These are phyloP conservation scores for Galerina sulciceps DNA, from an alignment of 768 basidiomycete species.

Conservation along the genomic window DNA sequence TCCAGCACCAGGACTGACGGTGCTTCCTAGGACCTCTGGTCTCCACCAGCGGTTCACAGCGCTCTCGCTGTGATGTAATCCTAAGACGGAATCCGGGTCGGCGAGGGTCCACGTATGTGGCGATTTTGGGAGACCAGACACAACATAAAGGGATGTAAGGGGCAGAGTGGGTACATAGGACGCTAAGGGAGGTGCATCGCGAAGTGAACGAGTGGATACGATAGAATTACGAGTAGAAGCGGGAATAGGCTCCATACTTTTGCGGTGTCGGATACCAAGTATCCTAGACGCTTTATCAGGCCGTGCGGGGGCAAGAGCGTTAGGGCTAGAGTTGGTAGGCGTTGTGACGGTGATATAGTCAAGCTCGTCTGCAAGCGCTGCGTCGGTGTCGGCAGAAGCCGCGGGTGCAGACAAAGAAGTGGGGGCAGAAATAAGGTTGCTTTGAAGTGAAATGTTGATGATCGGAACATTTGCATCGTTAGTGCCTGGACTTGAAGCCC, in stretches of 20 bases:
- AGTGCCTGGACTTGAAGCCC: slow-evolving; percentile 38
- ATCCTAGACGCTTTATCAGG: slow-evolving; percentile 80
- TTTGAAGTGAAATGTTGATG: slow-evolving; percentile 53
- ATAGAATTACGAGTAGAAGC: slow-evolving; percentile 77
- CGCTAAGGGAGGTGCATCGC: slow-evolving; percentile 57
- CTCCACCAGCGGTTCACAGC: slow-evolving; percentile 91
- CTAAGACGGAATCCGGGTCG: slow-evolving; percentile 81
- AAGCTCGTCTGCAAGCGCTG: slow-evolving; percentile 69
- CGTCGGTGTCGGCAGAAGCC: slow-evolving; percentile 35
- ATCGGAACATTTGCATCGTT: slow-evolving; percentile 37
- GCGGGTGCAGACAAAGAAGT: slow-evolving; percentile 22
- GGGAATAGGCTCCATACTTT: slow-evolving; percentile 86
- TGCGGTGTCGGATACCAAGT: slow-evolving; percentile 74
- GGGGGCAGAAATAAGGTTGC: slow-evolving; percentile 30
- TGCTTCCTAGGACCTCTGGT: slow-evolving; percentile 89
- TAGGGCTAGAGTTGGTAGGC: slow-evolving; percentile 35
- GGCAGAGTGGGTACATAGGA: slow-evolving; percentile 75
- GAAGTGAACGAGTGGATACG: slow-evolving; percentile 73
- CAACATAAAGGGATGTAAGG: slow-evolving; percentile 84
- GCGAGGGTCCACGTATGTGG: slow-evolving; percentile 91
- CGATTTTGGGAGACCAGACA: slow-evolving; percentile 87
- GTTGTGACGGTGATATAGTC: slow-evolving; percentile 66
- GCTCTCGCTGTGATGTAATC: slow-evolving; percentile 81
- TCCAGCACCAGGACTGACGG: slow-evolving; percentile 82
- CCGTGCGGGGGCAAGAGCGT: slow-evolving; percentile 42